Conservation (phyloP, 2,329 filamentous ascomycete species). For the Myriosclerotinia scirpicola region DNA sequence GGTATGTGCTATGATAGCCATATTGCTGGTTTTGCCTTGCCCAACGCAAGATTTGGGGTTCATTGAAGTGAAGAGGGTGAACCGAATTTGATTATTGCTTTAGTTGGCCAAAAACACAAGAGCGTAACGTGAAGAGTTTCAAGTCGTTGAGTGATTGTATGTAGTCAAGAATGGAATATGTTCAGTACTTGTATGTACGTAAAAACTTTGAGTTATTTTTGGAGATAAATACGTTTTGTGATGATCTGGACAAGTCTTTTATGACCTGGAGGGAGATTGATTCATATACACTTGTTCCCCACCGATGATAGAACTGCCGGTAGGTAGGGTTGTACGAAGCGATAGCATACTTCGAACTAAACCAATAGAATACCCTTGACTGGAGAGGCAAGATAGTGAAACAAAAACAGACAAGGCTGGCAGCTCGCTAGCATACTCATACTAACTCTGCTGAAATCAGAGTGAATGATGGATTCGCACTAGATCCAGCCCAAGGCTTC, state of each 20-base stretch:
- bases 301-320: slow-evolving; percentile 7
- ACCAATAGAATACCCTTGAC: slow-evolving; percentile 19
- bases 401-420: slow-evolving; percentile 17
- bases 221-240: slow-evolving; percentile 3
- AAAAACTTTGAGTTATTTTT: background rate
- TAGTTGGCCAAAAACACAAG: background rate
- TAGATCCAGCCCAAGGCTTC: slow-evolving; percentile 16
- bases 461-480: slow-evolving; percentile 7
- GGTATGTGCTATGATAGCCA: slow-evolving; percentile 52
- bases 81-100: slow-evolving; percentile 4
- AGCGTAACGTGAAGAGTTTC: background rate
- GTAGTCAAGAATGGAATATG: slow-evolving; percentile 10
- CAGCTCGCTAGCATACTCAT: slow-evolving; percentile 8
- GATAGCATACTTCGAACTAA: slow-evolving; percentile 12
- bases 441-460: slow-evolving; percentile 8
- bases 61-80: background rate
- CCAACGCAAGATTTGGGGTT: slow-evolving; percentile 36
- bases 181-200: slow-evolving; percentile 15
- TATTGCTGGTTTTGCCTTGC: slow-evolving; percentile 43
- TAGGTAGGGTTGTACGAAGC: slow-evolving; percentile 2
- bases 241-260: slow-evolving; percentile 18
- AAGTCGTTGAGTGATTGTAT: slow-evolving; percentile 7
- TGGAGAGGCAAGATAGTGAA: slow-evolving; percentile 17
- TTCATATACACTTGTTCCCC: slow-evolving; percentile 20
- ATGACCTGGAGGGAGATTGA: slow-evolving; percentile 1